Base-by-base conservation (phyloP, 2,329 filamentous ascomycete species). In the Mycosphaerella sp. region DNA sequence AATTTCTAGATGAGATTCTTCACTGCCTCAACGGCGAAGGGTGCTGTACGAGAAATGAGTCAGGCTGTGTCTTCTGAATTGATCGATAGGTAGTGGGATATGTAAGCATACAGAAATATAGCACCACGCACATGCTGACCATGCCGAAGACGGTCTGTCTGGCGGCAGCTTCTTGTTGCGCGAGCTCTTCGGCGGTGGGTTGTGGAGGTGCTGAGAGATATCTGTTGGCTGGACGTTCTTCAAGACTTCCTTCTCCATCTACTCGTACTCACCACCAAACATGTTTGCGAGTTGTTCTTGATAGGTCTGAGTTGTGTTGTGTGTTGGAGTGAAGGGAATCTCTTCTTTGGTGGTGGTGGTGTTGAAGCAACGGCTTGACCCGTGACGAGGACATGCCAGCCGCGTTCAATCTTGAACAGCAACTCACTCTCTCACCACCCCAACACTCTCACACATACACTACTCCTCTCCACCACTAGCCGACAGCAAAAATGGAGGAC, bases 41-140 rank as follows among this genome's bases (percentile, higher is more conserved):
- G 79, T 55, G 79, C 79, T 56, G 32, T 21, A 26, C 34, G 6
- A 29, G 26, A 29, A 29, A 29, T 29, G 26, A 29, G 26, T 6
- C 26, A 36, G 10, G 26, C 44, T 48, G 41, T 58, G 39, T 57
- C 48, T 31, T 57, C 48, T 31, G 2, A 1, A 6, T 8, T 3
- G 8, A 21, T 26, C 3, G 6, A 3, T 12, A 26, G 17, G 12
- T 7, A 7, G 29, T 11, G 23, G 5, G 10, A 17, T 34, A 8
- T 21, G 1, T 5, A 29, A 32, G 17, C 86, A 54, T 82, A 93
- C 88, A 89, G 57, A 93, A 74, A 69, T 92, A 92, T 46, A 93
- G 78, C 47, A 87, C 71, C 39, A 84, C 76, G 59, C 83, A 84
- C 12, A 82, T 82, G 39, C 81, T 78, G 52, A 85, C 68, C 58